These are phyloP conservation scores for Caulochytrium protostelioides DNA, from an alignment of 371 early-diverging fungal genomes.

Conservation along the genomic window DNA sequence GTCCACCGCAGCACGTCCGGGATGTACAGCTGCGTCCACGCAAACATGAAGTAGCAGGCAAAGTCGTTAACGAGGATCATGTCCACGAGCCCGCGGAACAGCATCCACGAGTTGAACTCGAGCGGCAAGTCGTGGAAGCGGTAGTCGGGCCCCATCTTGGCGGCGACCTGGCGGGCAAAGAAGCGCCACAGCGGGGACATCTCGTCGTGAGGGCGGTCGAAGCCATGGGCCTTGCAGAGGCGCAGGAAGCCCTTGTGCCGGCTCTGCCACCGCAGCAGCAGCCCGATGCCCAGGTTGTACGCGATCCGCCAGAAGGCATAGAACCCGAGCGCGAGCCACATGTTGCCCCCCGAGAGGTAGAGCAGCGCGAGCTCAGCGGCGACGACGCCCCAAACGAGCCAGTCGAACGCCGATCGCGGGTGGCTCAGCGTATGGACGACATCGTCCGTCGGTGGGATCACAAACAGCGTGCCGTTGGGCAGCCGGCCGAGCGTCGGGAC, in stretches of 20 bases:
- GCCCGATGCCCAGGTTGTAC: slow-evolving; percentile 72
- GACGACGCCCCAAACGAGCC: slow-evolving; percentile 42
- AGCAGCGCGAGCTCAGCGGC: slow-evolving; percentile 39
- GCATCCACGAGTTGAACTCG: slow-evolving; percentile 87
- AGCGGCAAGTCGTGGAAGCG: slow-evolving; percentile 42
- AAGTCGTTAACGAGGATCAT: slow-evolving; percentile 81
- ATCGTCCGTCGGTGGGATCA: slow-evolving; percentile 9
- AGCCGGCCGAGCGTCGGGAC: background rate
- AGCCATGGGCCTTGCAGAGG: slow-evolving; percentile 31
- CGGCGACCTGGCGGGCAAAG: slow-evolving; percentile 42
- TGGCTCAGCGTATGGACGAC: slow-evolving; percentile 14
- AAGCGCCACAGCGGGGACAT: slow-evolving; percentile 16
- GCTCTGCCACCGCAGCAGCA: slow-evolving; percentile 57
- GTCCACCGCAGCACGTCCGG: slow-evolving; percentile 21
- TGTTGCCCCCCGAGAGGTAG: slow-evolving; percentile 31
- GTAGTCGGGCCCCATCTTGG: slow-evolving; percentile 72
- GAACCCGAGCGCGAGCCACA: slow-evolving; percentile 34
- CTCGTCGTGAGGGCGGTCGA: slow-evolving; percentile 20
- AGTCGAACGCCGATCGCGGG: slow-evolving; percentile 50
- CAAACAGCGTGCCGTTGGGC: slow-evolving; percentile 6
- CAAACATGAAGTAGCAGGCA: slow-evolving; percentile 61
- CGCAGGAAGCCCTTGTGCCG: slow-evolving; percentile 44
- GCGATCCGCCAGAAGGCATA: slow-evolving; percentile 69
- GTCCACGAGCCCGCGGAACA: slow-evolving; percentile 84
- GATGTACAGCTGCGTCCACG: slow-evolving; percentile 27